These are phyloP conservation scores for Claviceps capensis DNA, from an alignment of 2,329 filamentous ascomycete species.

Conservation along the genomic window DNA sequence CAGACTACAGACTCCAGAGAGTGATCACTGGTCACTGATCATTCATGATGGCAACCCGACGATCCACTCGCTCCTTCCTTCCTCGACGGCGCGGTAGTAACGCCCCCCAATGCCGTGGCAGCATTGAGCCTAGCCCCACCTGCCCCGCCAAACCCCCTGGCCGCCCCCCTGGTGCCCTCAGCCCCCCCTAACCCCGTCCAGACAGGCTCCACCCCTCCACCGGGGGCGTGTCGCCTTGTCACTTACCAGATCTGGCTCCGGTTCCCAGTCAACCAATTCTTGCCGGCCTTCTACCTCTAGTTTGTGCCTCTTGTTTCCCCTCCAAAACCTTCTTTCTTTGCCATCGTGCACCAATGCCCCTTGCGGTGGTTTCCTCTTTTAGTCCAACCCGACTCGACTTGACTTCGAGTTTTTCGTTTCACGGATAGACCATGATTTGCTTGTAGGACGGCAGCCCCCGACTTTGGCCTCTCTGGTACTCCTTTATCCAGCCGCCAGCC, in stretches of 20 bases:
- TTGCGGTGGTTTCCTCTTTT: neutral
- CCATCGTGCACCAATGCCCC: neutral
- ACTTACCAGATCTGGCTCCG: constrained; percentile 1
- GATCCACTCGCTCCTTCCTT: too few relatives aligned
- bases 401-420: neutral
- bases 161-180: neutral
- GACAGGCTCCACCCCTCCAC: neutral
- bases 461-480: constrained; percentile 1
- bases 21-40: too few relatives aligned
- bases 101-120: neutral
- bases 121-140: neutral
- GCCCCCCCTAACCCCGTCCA: neutral
- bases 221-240: neutral
- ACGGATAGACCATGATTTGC: constrained; percentile 1
- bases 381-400: neutral
- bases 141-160: neutral
- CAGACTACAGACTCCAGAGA: too few relatives aligned
- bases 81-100: too few relatives aligned
- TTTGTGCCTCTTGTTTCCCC: neutral
- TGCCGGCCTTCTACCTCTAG: neutral
- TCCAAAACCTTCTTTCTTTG: neutral
- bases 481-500: constrained; percentile 4
- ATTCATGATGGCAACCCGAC: too few relatives aligned
- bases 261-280: constrained; percentile 3
- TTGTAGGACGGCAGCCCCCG: constrained; percentile 3